Evolutionary conservation across 768 basidiomycete species (phyloP).

Genomic region (Tricholoma saponaceum): DNA sequence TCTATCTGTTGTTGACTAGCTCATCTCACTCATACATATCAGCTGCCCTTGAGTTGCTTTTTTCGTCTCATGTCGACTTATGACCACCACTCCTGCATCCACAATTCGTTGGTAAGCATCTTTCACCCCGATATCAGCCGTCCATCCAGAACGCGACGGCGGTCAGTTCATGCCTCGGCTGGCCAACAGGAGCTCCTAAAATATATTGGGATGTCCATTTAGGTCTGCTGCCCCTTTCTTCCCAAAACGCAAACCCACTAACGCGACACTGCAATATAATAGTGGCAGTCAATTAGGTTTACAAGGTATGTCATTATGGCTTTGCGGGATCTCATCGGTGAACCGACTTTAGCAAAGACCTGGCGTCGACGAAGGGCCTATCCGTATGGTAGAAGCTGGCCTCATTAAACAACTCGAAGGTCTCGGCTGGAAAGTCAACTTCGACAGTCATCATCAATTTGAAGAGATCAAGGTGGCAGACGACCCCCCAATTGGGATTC

Average conservation of each 20-base stretch:
- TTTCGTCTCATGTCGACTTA: too few relatives aligned
- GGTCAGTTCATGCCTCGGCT: slow-evolving; percentile 51
- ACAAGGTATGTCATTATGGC: not conserved
- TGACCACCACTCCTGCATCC: too few relatives aligned
- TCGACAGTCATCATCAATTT: slow-evolving; percentile 89
- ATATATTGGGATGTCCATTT: slow-evolving; percentile 92
- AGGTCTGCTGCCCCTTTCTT: slow-evolving; percentile 51
- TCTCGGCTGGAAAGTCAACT: slow-evolving; percentile 87
- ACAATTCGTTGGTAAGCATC: too few relatives aligned
- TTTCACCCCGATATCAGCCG: too few relatives aligned
- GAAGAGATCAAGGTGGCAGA: slow-evolving; percentile 59
- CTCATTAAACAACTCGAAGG: slow-evolving; percentile 69
- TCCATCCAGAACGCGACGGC: too few relatives aligned
- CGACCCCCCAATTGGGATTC: slow-evolving; percentile 81
- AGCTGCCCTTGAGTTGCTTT: too few relatives aligned
- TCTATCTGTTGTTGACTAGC: too few relatives aligned
- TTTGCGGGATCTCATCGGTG: slow-evolving; percentile 6
- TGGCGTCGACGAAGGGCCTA: slow-evolving; percentile 87
- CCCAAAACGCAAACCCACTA: too few relatives aligned
- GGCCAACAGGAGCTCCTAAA: slow-evolving; percentile 9
- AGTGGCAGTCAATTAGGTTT: slow-evolving; percentile 64
- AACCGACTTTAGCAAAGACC: slow-evolving; percentile 51
- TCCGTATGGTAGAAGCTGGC: slow-evolving; percentile 84
- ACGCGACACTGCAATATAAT: slow-evolving; percentile 4
- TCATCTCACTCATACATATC: too few relatives aligned